Percentiles rank a stretch among this genome's conserved stretches.
Evolutionary conservation across 2,329 filamentous ascomycete species (phyloP).

Genomic region (Atkinsonella texensis): DNA sequence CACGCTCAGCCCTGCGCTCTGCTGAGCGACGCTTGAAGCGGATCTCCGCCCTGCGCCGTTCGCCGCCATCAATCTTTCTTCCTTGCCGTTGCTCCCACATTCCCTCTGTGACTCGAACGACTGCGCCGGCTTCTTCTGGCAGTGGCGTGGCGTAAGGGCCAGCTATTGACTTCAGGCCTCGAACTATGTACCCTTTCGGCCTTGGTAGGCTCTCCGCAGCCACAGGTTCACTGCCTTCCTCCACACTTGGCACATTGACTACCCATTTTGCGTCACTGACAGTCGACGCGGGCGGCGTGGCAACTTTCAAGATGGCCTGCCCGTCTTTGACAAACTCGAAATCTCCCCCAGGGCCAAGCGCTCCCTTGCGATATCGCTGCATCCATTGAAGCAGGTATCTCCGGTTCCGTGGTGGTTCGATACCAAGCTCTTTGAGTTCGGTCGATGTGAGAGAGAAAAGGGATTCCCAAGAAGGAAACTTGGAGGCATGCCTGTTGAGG

Average conservation of each 20-base stretch:
- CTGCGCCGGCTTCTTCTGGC: constrained; percentile 51
- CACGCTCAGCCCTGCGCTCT: constrained; percentile 59
- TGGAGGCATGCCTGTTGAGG: constrained; percentile 68
- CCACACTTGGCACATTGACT: constrained; percentile 41
- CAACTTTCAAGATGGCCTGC: constrained; percentile 37
- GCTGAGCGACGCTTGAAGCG: constrained; percentile 73
- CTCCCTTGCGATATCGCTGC: constrained; percentile 67
- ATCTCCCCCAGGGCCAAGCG: constrained; percentile 74
- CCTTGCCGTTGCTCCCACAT: constrained; percentile 87
- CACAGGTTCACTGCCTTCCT: constrained; percentile 19
- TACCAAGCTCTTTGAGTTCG: constrained; percentile 70
- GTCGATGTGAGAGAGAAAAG: constrained; percentile 71
- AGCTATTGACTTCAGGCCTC: constrained; percentile 55
- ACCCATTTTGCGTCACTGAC: constrained; percentile 37
- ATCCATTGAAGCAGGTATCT: constrained; percentile 82
- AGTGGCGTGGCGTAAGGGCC: constrained; percentile 64
- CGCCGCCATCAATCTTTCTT: constrained; percentile 90
- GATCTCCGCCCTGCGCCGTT: constrained; percentile 76
- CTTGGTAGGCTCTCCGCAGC: constrained; percentile 13
- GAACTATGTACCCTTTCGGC: constrained; percentile 46
- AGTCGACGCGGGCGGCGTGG: constrained; percentile 25
- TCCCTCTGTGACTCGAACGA: constrained; percentile 64
- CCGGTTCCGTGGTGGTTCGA: constrained; percentile 74
- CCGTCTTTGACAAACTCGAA: constrained; percentile 55
- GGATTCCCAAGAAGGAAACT: constrained; percentile 82